These are phyloP conservation scores for Corchorus capsularis DNA, from an alignment of 345 rosid species.

Conservation along the genomic window DNA sequence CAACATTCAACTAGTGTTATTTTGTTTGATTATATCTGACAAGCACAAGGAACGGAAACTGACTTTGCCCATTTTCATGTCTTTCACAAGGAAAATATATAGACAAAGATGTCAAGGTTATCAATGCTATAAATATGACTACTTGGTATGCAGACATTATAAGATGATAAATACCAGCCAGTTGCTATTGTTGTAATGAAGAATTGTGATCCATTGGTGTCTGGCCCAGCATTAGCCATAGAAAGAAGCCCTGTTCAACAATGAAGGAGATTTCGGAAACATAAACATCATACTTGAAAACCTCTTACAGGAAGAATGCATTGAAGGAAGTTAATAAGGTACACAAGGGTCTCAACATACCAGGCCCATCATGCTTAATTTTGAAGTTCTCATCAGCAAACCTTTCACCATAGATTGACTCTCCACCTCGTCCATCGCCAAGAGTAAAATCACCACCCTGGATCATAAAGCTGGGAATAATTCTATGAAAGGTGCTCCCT, in stretches of 20 bases:
- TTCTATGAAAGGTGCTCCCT: conserved; percentile 85
- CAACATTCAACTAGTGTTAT: not conserved
- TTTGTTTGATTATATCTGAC: not conserved
- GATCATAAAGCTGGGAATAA: conserved; percentile 91
- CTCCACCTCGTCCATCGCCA: conserved; percentile 95
- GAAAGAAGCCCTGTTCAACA: conserved; percentile 58
- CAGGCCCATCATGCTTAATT: conserved; percentile 85
- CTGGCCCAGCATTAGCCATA: conserved; percentile 89
- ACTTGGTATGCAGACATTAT: not conserved
- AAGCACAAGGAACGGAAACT: not conserved
- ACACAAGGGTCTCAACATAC: conserved; percentile 34
- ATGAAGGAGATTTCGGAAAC: not conserved
- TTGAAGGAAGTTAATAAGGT: not conserved
- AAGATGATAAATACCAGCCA: conserved; percentile 54
- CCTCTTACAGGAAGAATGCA: not conserved
- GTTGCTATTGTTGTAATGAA: conserved; percentile 85
- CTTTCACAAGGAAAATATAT: not conserved
- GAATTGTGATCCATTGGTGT: conserved; percentile 91
- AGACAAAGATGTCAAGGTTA: not conserved
- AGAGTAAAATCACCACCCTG: conserved; percentile 97
- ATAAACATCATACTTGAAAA: not conserved
- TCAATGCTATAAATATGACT: not conserved
- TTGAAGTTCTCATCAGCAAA: conserved; percentile 93
- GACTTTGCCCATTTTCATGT: not conserved
- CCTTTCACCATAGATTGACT: conserved; percentile 82